Evolutionary conservation across 768 basidiomycete species (phyloP), one percentile per base, ranked within the genome.

Genomic region (Xerocomellus intermedius): DNA sequence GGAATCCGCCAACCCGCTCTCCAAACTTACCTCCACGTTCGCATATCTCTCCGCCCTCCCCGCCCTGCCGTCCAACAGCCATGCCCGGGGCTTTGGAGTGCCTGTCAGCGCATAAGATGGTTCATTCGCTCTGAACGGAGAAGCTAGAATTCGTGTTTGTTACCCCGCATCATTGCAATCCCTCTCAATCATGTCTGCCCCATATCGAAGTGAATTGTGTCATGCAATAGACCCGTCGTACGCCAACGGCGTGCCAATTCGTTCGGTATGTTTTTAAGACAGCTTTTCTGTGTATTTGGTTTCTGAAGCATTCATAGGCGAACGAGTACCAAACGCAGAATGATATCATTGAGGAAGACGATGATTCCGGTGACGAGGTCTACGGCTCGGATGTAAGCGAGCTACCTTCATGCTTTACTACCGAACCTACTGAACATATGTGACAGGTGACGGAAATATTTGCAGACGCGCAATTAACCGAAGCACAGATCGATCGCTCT

Each of bases 71-170:
- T 30, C 46, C 47, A 45, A 30, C 30, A 16, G 14, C 42, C 38
- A 45, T 60, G 47, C 45, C 16, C 22, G 42, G 32, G 39, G 33
- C 21, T 14, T 12, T 59, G 57, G 58, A 60, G 38, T 3, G n/a
- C 19, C 16, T 14, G 8, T 13, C 3, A 16, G 22, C 19, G 9
- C 52, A 50, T 51, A 39, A 44, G 36, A 21, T 10, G 5, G 17
- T 41, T 7, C 28, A 14, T 16, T 4, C 22, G 19, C 3, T 10
- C n/a, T 19, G 32, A 19, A 19, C 14, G 16, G 22, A 33, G 16
- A 12, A 16, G 33, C 14, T 16, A 35, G 33, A 30, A 21, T 21
- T 14, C 17, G 6, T 19, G 7, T 33, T 24, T 30, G 30, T 12
- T 28, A 19, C 21, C 37, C 9, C 14, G 30, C 30, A 9, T 28